Base-by-base conservation (phyloP, 73 alveolate genomes). In the Symbiodinium natans region DNA sequence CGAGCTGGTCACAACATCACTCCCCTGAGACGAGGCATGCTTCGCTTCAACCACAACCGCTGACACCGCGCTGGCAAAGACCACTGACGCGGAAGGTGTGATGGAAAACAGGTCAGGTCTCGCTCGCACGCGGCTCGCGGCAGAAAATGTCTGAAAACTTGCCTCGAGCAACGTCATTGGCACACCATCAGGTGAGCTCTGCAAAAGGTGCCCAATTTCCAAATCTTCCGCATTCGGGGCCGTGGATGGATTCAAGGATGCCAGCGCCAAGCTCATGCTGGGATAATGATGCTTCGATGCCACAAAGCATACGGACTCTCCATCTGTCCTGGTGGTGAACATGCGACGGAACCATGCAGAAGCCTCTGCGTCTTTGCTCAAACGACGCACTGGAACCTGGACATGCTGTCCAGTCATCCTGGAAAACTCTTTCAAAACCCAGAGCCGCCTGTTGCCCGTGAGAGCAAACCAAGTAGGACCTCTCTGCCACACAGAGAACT, bases 211-310 rank as follows among this genome's bases (percentile, higher is more conserved):
- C 34, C 94, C 94, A 36, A 87, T 27, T 39, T 38, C 85, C 43
- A 87, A 43, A 39, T 87, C 94, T 71, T 40, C 40, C 9, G 59
- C 43, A 10, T 40, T 59, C 1, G 94, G 94, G 34, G 84, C 94
- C 7, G 85, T 36, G 23, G 42, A 2, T 8, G 41, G 85, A 31
- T 56, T 59, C 33, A 56, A 34, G 11, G 94, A 82, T 6, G 94
- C 94, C 17, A 87, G 71, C 1, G 94, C 94, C n/a, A 87, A 87
- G 84, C 85, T 56, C 94, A 87, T 87, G 84, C 94, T 59, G 21
- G 94, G 94, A 38, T 54, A 59, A 36, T 13, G 29, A 2, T 56
- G 46, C 9, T 59, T 38, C 7, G 63, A 38, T 8, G 73, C 39
- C 38, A 56, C 63, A 39, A 59, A 87, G 5, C 42, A 21, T 11